phyloP scores from a whole-genome alignment of 345 rosid species.

The Crucihimalaya himalaica region DNA sequence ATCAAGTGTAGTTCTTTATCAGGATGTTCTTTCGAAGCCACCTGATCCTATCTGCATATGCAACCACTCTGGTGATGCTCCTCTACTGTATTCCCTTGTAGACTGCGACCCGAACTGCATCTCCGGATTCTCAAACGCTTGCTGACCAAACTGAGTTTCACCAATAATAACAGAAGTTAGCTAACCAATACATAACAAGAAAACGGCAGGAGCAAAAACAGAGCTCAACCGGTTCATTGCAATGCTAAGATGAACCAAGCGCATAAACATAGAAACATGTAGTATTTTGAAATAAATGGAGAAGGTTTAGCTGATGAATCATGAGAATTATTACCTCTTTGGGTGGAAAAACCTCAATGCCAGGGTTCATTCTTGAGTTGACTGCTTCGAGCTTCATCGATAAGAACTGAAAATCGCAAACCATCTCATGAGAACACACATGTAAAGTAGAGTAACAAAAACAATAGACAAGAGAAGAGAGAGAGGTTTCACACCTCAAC shows the following conservation, averaged over 20 bases:
- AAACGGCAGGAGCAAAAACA: neutral
- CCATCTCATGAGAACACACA: neutral
- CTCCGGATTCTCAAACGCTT: constrained; percentile 54
- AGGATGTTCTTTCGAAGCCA: constrained; percentile 61
- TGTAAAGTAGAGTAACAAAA: neutral
- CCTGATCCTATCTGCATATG: constrained; percentile 79
- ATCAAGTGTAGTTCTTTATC: constrained; percentile 27
- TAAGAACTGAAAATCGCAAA: constrained; percentile 59
- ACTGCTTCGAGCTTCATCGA: constrained; percentile 96
- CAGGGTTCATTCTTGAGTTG: constrained; percentile 64
- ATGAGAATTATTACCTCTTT: constrained; percentile 54
- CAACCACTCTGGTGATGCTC: constrained; percentile 86
- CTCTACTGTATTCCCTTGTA: constrained; percentile 58
- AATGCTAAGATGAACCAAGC: neutral
- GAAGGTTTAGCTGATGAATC: neutral
- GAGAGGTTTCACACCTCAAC: constrained; percentile 74
- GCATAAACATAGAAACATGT: neutral
- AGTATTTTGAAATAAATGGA: neutral
- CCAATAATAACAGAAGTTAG: constrained; percentile 6
- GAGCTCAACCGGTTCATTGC: neutral
- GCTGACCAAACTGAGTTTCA: constrained; percentile 66
- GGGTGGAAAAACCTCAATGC: constrained; percentile 65
- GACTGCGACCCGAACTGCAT: constrained; percentile 68
- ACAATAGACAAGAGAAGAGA: neutral
- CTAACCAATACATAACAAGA: neutral